Evolutionary conservation across 2,329 filamentous ascomycete genomes (phyloP).

Genomic region (Metarhizium rileyi): DNA sequence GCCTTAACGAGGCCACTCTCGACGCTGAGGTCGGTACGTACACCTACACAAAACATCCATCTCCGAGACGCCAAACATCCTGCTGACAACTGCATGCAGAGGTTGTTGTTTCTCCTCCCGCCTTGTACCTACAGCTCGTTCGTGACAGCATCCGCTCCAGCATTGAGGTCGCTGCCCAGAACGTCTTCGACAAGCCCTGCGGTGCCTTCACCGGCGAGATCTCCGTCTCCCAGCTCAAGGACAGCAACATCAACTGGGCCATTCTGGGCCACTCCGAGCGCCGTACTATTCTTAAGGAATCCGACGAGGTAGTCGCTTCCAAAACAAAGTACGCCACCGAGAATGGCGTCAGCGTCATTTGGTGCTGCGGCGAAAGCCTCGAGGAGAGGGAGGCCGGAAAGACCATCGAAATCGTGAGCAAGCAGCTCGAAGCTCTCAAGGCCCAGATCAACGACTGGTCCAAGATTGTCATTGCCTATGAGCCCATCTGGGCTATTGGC

Average conservation of each 20-base stretch:
- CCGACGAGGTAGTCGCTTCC: constrained; percentile 72
- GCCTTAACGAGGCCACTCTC: constrained; percentile 78
- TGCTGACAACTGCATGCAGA: constrained; percentile 42
- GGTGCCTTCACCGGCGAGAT: constrained; percentile 97
- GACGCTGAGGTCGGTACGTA: constrained; percentile 63
- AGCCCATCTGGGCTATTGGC: constrained; percentile 95
- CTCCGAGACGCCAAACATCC: not conserved
- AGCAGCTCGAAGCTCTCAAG: constrained; percentile 77
- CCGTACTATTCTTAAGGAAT: constrained; percentile 79
- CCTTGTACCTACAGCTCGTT: constrained; percentile 82
- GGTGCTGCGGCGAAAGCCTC: constrained; percentile 94
- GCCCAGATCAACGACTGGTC: constrained; percentile 73
- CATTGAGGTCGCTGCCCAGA: constrained; percentile 86
- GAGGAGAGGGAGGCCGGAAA: constrained; percentile 80
- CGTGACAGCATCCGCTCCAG: constrained; percentile 66
- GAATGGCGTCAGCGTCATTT: constrained; percentile 80
- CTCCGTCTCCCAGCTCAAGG: constrained; percentile 81
- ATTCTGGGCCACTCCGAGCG: constrained; percentile 94
- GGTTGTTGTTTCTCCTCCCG: constrained; percentile 86
- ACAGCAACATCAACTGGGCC: constrained; percentile 79
- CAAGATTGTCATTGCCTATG: constrained; percentile 94
- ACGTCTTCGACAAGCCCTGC: constrained; percentile 94
- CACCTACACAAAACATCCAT: constrained; percentile 1
- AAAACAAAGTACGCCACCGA: constrained; percentile 94
- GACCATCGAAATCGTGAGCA: constrained; percentile 78